Evolutionary conservation across 2,329 filamentous ascomycete species (phyloP), one percentile per base, ranked within the genome.

Genomic region (Aspergillus sp.): DNA sequence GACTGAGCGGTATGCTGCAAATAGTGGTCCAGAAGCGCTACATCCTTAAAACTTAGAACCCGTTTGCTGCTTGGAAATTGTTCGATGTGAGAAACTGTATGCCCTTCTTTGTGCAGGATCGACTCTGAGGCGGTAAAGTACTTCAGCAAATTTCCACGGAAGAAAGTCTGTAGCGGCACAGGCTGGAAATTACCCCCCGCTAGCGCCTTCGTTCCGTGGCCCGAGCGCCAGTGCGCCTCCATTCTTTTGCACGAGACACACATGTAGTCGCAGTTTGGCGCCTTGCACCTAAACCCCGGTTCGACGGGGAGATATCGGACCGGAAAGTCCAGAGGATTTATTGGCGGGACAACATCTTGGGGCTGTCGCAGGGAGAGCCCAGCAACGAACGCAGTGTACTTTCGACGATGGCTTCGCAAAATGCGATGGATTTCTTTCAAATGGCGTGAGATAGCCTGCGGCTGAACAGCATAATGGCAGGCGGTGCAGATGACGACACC

Each of bases 171-270:
- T 7, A 74, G 31, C 19, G 30, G 54, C 6, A 64, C 69, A 4
- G 63, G n/a, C 9, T 41, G 59, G 67, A 68, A 71, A 47, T 19
- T 7, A 2, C 67, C 58, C 4, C 54, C 15, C 19, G 34, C 54
- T 8, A 50, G 45, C 7, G 38, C 45, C 4, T 61, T 65, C 2
- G 53, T 30, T 34, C 59, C 23, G 17, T 59, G 62, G 59, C 72
- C 51, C 13, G 62, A 54, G 17, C 61, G 30, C 72, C 71, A 74
- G 56, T 76, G 73, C 22, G 59, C 63, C 50, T 70, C 70, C 73
- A 75, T 76, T 5, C 73, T 67, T 62, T 76, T 76, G 28, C 47
- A 55, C 3, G 71, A 66, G 7, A 68, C 64, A 57, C 72, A 75
- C 9, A 75, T 64, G 63, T 75, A 66, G 7, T 19, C 31, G 46